A percentile compares a stretch with the other conserved stretches of the same genome.
Conservation (phyloP, 129 eudicot genomes). For the Chrysanthemum seticuspe region DNA sequence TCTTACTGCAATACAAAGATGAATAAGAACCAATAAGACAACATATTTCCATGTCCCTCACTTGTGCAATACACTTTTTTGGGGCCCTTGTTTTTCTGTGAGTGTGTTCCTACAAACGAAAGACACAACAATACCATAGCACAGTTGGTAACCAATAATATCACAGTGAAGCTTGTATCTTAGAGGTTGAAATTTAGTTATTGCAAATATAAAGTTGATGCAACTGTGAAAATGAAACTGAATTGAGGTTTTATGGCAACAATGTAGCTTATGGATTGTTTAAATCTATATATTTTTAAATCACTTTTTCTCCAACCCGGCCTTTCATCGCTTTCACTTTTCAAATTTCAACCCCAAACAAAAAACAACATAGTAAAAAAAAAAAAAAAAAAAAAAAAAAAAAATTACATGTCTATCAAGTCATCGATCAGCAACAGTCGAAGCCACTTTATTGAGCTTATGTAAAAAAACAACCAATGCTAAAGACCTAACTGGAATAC, state of each 20-base stretch:
- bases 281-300: too few species aligned
- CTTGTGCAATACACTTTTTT: slow-evolving; percentile 81
- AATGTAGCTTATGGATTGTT: too few species aligned
- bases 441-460: slow-evolving; percentile 52
- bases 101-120: slow-evolving; percentile 56
- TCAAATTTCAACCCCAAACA: too few species aligned
- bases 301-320: too few species aligned
- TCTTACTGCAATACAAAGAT: slow-evolving; percentile 18
- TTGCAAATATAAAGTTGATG: too few species aligned
- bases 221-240: too few species aligned
- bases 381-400: background rate
- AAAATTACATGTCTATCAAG: slow-evolving; percentile 73
- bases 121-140: background rate
- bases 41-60: slow-evolving; percentile 34
- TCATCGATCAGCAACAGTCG: slow-evolving; percentile 61
- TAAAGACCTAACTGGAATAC: slow-evolving; percentile 53
- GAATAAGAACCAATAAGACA: background rate
- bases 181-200: too few species aligned
- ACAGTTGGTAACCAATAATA: background rate
- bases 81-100: slow-evolving; percentile 50
- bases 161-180: too few species aligned
- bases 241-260: too few species aligned
- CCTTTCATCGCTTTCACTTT: too few species aligned
- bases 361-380: background rate
- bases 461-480: slow-evolving; percentile 68